Percentiles rank a stretch among this genome's conserved stretches.
These are phyloP conservation scores for Globisporangium carolinianum DNA, from an alignment of 352 stramenopile genomes.

Conservation along the genomic window DNA sequence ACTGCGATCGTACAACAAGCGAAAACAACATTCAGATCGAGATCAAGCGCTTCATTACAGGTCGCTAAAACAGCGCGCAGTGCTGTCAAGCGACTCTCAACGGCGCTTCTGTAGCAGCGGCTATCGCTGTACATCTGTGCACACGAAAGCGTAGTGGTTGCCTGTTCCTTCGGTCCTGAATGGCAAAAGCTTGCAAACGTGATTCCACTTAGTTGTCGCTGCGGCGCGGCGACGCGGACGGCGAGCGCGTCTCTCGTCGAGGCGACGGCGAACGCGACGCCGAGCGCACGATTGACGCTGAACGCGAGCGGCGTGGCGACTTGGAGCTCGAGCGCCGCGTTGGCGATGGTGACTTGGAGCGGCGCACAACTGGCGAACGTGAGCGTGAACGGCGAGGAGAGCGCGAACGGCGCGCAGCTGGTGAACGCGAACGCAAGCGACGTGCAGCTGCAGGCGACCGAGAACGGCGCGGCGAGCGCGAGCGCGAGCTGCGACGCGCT, in stretches of 20 bases:
- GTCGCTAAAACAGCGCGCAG: too few relatives aligned
- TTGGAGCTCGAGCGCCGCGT: background rate
- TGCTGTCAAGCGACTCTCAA: too few relatives aligned
- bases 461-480: constrained; percentile 22
- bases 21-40: too few relatives aligned
- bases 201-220: constrained; percentile 16
- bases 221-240: constrained; percentile 41
- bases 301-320: constrained; percentile 27
- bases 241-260: constrained; percentile 44
- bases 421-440: constrained; percentile 19
- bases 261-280: constrained; percentile 19
- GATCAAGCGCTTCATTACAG: too few relatives aligned
- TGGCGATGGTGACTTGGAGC: constrained; percentile 24
- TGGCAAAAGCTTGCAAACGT: too few relatives aligned
- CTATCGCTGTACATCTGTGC: too few relatives aligned
- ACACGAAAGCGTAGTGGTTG: too few relatives aligned
- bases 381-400: constrained; percentile 14
- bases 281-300: constrained; percentile 29
- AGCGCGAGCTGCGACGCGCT: constrained; percentile 38
- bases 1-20: too few relatives aligned
- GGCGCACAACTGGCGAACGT: constrained; percentile 19
- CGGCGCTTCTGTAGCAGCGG: too few relatives aligned
- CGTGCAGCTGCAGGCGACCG: constrained; percentile 12
- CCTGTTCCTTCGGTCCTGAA: too few relatives aligned
- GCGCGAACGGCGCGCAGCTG: constrained; percentile 15